Conservation (phyloP, 2,329 filamentous ascomycete genomes). For the Talaromyces pinophilus region DNA sequence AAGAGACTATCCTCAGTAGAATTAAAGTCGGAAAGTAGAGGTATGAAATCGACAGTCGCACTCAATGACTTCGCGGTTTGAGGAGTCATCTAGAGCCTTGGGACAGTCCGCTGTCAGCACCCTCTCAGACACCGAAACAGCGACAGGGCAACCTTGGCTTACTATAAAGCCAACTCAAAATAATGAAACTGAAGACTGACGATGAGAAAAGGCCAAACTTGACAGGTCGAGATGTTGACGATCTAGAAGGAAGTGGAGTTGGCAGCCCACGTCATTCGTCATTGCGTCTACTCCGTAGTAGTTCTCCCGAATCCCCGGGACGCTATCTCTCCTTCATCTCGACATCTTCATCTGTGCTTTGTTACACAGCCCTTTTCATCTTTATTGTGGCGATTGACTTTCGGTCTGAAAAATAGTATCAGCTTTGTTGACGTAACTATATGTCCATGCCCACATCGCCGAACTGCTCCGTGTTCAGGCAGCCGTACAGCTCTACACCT, state of each 20-base stretch:
- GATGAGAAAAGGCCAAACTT: too few species aligned
- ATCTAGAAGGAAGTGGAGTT: constrained; percentile 2
- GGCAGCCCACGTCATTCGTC: not conserved
- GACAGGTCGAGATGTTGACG: not conserved
- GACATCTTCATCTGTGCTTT: not conserved
- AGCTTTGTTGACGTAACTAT: not conserved
- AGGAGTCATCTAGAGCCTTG: not conserved
- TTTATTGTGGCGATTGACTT: not conserved
- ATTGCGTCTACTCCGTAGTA: not conserved
- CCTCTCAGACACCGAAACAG: not conserved
- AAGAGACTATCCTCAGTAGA: not conserved
- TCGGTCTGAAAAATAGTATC: not conserved
- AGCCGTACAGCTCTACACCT: not conserved
- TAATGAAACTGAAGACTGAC: not conserved
- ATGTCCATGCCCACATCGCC: not conserved
- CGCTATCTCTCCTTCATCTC: not conserved
- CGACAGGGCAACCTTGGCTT: not conserved
- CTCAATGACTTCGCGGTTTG: not conserved
- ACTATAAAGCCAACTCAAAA: not conserved
- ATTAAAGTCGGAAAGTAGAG: not conserved
- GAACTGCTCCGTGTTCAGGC: not conserved
- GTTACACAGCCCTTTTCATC: not conserved
- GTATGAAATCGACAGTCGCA: not conserved
- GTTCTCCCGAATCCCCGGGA: not conserved
- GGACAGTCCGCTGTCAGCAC: not conserved